Evolutionary conservation across 2,329 filamentous ascomycete genomes (phyloP).

Genomic region (Alternaria alternata): DNA sequence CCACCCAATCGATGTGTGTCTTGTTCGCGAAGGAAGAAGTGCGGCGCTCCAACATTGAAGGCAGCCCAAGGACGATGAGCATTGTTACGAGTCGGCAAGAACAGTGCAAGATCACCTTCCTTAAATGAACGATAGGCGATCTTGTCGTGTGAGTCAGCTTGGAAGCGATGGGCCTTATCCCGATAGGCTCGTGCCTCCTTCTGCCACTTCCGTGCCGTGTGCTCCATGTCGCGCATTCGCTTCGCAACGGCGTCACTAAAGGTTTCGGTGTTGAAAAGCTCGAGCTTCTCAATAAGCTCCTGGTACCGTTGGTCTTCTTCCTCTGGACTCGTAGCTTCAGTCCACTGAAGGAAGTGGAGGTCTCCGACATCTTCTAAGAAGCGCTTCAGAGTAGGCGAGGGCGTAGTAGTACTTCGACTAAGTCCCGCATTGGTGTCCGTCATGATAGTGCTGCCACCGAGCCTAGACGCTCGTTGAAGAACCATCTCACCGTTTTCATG

Average conservation of each 20-base stretch:
- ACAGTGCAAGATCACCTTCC: conserved; percentile 92
- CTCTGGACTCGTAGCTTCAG: conserved; percentile 70
- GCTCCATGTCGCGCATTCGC: conserved; percentile 90
- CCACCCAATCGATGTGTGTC: conserved; percentile 84
- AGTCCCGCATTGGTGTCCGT: conserved; percentile 49
- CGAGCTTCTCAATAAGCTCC: conserved; percentile 75
- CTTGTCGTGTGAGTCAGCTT: conserved; percentile 91
- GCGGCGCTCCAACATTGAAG: conserved; percentile 96
- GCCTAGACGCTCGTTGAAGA: conserved; percentile 74
- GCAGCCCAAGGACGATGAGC: conserved; percentile 95
- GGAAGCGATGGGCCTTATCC: conserved; percentile 81
- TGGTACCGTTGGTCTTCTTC: conserved; percentile 77
- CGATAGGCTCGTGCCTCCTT: conserved; percentile 86
- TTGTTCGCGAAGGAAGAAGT: conserved; percentile 95
- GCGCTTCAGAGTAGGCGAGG: conserved; percentile 64
- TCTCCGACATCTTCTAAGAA: conserved; percentile 69
- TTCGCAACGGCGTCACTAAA: conserved; percentile 88
- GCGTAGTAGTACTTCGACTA: conserved; percentile 64
- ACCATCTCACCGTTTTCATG: conserved; percentile 76
- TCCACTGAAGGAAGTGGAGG: conserved; percentile 82
- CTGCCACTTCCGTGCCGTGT: conserved; percentile 91
- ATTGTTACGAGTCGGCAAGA: conserved; percentile 93
- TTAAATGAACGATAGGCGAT: conserved; percentile 97
- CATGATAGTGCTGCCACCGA: conserved; percentile 58
- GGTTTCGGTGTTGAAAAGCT: conserved; percentile 81